These are phyloP conservation scores for Syzygium malaccense DNA, from an alignment of 441 rosid genomes.

Conservation along the genomic window DNA sequence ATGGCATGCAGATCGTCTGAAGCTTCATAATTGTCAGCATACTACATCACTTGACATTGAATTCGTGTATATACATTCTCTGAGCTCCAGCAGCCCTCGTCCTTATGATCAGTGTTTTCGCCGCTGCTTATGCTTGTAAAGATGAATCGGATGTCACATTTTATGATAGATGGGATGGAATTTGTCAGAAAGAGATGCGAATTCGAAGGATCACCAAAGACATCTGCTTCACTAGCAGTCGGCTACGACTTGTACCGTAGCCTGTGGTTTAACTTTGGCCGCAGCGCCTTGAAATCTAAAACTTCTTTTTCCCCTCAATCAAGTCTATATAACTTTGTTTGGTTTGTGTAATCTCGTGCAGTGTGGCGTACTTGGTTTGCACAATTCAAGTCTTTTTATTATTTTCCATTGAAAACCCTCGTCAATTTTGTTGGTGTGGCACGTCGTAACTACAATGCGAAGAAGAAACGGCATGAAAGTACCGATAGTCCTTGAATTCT, in stretches of 20 bases:
- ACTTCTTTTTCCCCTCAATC: neutral
- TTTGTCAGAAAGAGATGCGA: neutral
- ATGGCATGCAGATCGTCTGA: neutral
- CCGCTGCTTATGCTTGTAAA: neutral
- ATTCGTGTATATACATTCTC: neutral
- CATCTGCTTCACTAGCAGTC: neutral
- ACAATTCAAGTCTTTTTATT: neutral
- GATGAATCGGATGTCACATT: neutral
- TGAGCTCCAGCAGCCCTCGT: neutral
- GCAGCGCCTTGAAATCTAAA: neutral
- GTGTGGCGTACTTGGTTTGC: neutral
- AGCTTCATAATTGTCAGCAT: neutral
- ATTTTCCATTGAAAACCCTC: neutral
- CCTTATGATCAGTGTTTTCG: neutral
- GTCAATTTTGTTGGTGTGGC: neutral
- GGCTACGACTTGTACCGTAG: neutral
- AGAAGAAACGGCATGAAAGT: neutral
- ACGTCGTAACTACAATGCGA: accelerated
- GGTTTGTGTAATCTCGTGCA: neutral
- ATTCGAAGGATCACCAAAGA: neutral
- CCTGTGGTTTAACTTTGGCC: neutral
- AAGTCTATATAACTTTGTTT: neutral
- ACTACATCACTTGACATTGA: neutral
- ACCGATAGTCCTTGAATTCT: neutral
- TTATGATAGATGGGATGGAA: neutral